Evolutionary conservation across 148 eudicot species (phyloP), one percentile per base, ranked within the genome.

Genomic region (Fagopyrum esculentum): DNA sequence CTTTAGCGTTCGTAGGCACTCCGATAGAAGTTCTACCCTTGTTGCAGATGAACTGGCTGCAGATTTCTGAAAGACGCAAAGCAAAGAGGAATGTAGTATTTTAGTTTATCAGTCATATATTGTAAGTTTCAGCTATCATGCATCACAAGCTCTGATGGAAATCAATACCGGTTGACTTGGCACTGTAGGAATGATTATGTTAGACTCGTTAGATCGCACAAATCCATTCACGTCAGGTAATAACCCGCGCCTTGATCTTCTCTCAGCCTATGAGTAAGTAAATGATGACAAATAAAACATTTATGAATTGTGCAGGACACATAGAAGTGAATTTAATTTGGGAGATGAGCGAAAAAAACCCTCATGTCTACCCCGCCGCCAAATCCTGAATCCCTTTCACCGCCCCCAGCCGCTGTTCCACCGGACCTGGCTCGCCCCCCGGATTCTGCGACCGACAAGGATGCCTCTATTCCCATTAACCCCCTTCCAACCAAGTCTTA

Each of bases 1-100:
- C 85, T 79, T 93, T 69, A 93, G 85, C 80, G 87, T 79, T 79
- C 90, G 80, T 82, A 93, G 81, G 72, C 91, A 93, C 52, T 89
- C 84, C 72, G 87, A 80, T 84, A 93, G 75, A 56, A 80, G 82
- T 75, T 87, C 95, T 17, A 76, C 64, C 80, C 72, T 81, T 73
- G 77, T 77, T 51, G 77, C 64, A 40, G 75, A 81, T 13, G 22
- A 50, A 64, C 50, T 78, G 75, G 78, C 78, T 51, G 29, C 54
- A 22, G 79, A 75, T 43, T 46, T 77, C 87, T 82, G 69, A 66
- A 45, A 74, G 43, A 10, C 0, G 15, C 13, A 12, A 48, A 75
- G 71, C 55, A 71, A 35, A 46, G 15, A 54, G 47, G 68, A 13
- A 55, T 10, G 45, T 2, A 35, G 68, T 46, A 60, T 7, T 60